Conservation (phyloP, 371 early-diverging fungal genomes). For the Rhizomucor miehei region DNA sequence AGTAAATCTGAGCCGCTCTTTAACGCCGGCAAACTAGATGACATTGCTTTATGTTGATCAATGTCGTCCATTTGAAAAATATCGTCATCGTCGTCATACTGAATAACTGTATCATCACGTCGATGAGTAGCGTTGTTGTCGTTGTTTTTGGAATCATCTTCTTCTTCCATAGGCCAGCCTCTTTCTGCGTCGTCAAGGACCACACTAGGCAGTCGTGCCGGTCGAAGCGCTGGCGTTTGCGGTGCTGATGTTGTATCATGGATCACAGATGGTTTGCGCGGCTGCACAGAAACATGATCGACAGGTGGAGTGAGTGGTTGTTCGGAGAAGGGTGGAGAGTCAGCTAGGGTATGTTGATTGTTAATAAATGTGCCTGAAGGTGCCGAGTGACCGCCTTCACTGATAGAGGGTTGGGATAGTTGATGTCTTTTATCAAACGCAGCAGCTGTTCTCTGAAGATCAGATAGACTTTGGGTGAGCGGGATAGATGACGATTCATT, state of each 20-base stretch:
- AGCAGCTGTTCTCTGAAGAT: not conserved
- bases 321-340: not conserved
- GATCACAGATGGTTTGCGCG: slow-evolving; percentile 13
- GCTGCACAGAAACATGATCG: slow-evolving; percentile 7
- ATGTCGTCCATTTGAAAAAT: slow-evolving; percentile 15
- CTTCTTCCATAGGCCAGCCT: slow-evolving; percentile 7
- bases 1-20: not conserved
- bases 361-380: not conserved
- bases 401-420: not conserved
- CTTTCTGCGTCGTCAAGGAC: not conserved
- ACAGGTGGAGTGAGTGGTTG: not conserved
- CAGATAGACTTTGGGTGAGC: slow-evolving; percentile 10
- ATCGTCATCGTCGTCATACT: slow-evolving; percentile 3
- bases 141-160: not conserved
- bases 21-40: not conserved
- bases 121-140: not conserved
- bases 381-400: slow-evolving; percentile 5
- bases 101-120: not conserved
- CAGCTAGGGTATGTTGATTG: too few species aligned
- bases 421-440: not conserved
- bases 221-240: slow-evolving; percentile 7
- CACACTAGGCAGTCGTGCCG: not conserved
- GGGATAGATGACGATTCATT: not conserved
- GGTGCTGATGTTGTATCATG: slow-evolving; percentile 15
- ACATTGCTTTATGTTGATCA: not conserved